phyloP scores from a whole-genome alignment of 75 land plant genomes.

The Ceratopteris richardii region DNA sequence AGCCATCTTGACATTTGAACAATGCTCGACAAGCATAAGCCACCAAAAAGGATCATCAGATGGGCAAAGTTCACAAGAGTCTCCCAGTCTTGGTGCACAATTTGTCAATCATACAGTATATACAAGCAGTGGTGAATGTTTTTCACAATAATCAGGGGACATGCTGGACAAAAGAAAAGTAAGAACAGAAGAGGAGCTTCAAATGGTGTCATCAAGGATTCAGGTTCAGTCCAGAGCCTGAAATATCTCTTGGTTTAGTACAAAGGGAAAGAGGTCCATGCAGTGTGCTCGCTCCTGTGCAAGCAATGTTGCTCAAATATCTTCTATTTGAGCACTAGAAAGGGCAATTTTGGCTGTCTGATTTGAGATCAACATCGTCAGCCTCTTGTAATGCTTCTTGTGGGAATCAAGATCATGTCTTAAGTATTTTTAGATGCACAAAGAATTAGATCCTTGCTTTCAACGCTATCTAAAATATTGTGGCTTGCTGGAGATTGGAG shows the following conservation, averaged over 20 bases:
- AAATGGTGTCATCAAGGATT: slow-evolving; percentile 98
- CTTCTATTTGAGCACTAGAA: slow-evolving; percentile 45
- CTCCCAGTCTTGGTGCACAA: slow-evolving; percentile 77
- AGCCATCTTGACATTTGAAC: slow-evolving; percentile 72
- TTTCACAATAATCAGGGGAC: too few species aligned
- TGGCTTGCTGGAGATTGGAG: slow-evolving; percentile 34
- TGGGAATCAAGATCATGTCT: slow-evolving; percentile 5
- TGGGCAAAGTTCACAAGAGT: slow-evolving; percentile 33
- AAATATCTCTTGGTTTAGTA: slow-evolving; percentile 89
- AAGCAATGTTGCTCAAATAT: slow-evolving; percentile 87
- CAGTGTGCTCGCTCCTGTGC: slow-evolving; percentile 90
- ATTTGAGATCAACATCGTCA: neutral
- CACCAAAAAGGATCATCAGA: slow-evolving; percentile 66
- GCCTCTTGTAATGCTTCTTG: neutral
- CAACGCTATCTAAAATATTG: too few species aligned
- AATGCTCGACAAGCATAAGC: slow-evolving; percentile 41
- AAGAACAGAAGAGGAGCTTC: too few species aligned
- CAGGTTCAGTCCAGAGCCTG: slow-evolving; percentile 93
- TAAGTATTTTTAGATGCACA: slow-evolving; percentile 25
- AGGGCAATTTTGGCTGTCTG: slow-evolving; percentile 9
- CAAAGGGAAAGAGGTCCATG: slow-evolving; percentile 99
- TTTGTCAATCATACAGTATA: slow-evolving; percentile 82
- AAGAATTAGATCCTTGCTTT: slow-evolving; percentile 11
- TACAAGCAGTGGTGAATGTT: slow-evolving; percentile 64
- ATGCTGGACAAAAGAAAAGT: too few species aligned